These are phyloP conservation scores for Styphnolobium japonicum DNA, from an alignment of 306 rosid genomes.

Conservation along the genomic window DNA sequence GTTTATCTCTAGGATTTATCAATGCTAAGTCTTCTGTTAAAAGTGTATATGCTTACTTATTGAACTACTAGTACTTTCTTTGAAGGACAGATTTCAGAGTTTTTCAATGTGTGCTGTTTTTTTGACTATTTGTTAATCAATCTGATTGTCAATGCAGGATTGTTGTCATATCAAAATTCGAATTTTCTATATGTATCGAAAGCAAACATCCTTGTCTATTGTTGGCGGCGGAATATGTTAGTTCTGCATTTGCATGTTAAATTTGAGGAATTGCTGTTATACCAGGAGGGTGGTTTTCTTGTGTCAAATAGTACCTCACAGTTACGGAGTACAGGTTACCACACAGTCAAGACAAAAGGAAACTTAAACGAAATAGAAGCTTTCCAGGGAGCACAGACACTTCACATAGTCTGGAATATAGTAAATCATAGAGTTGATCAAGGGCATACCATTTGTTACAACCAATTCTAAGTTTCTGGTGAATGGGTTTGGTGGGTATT, in stretches of 20 bases:
- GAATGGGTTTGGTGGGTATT: slow-evolving; percentile 64
- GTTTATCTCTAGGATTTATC: not conserved
- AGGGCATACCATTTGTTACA: slow-evolving; percentile 9
- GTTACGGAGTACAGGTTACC: slow-evolving; percentile 9
- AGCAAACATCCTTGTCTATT: slow-evolving; percentile 24
- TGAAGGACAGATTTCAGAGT: not conserved
- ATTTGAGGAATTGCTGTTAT: slow-evolving; percentile 15
- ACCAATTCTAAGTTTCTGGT: slow-evolving; percentile 18
- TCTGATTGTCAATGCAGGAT: slow-evolving; percentile 32
- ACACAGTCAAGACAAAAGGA: not conserved
- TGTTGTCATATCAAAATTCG: slow-evolving; percentile 7
- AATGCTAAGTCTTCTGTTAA: not conserved
- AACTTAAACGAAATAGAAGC: not conserved
- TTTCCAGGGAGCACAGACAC: not conserved
- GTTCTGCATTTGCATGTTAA: slow-evolving; percentile 9
- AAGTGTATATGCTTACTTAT: not conserved
- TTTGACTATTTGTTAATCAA: not conserved
- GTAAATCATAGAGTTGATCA: not conserved
- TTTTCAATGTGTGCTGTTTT: not conserved
- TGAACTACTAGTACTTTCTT: not conserved
- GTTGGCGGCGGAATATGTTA: slow-evolving; percentile 28
- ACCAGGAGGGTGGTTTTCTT: not conserved
- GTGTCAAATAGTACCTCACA: slow-evolving; percentile 5
- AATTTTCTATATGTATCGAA: slow-evolving; percentile 17
- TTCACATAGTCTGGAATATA: not conserved